Conservation (phyloP, 805 yeast genomes). For the Barnettozyma sucrosica region DNA sequence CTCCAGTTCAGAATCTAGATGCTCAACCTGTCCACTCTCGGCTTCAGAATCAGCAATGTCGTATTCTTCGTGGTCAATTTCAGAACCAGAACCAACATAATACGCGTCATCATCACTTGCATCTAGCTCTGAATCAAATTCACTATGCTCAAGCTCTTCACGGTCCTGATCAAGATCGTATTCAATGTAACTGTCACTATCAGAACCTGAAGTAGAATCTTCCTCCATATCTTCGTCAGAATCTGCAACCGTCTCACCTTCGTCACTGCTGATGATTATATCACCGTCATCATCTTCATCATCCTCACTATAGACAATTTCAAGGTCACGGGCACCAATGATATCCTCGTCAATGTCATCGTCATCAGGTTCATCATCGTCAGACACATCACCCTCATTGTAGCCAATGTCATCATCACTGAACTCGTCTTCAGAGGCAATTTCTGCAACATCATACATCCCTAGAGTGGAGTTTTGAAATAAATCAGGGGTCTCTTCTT, state of each 20-base stretch:
- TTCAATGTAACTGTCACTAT: conserved; percentile 8
- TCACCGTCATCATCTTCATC: conserved; percentile 31
- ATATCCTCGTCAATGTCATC: conserved; percentile 21
- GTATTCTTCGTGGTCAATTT: conserved; percentile 19
- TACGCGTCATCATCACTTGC: conserved; percentile 10
- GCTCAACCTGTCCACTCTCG: conserved; percentile 3
- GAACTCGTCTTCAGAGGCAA: conserved; percentile 58
- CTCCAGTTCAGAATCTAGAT: conserved; percentile 9
- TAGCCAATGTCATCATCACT: conserved; percentile 45
- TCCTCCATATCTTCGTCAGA: conserved; percentile 12
- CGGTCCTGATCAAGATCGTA: conserved; percentile 16
- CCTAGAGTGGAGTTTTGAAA: conserved; percentile 87
- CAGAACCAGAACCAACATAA: conserved; percentile 25
- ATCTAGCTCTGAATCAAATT: conserved; percentile 13
- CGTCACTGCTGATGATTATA: conserved; percentile 25
- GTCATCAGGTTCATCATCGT: conserved; percentile 31
- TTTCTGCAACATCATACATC: conserved; percentile 82
- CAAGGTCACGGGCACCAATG: conserved; percentile 18
- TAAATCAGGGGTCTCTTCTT: conserved; percentile 72
- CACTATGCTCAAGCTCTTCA: conserved; percentile 21
- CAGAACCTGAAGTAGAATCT: conserved; percentile 10
- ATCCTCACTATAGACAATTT: conserved; percentile 30
- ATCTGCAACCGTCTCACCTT: conserved; percentile 24
- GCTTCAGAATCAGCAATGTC: conserved; percentile 13
- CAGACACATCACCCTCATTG: conserved; percentile 35